Conservation (phyloP, 768 basidiomycete species). For the Lepiota subincarnata region DNA sequence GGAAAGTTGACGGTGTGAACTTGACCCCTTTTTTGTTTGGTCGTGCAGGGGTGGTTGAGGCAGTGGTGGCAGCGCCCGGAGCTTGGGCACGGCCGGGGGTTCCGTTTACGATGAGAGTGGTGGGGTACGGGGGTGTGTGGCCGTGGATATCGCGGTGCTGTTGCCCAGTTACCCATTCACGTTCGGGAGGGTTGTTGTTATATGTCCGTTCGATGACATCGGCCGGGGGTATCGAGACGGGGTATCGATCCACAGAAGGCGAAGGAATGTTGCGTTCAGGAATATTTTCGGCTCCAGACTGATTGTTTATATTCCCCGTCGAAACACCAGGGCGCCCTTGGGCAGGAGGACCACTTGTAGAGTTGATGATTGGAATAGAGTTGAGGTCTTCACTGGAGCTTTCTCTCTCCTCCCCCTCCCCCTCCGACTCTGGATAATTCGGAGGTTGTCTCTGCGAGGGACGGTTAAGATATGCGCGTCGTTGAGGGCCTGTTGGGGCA, state of each 20-base stretch:
- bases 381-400: not conserved
- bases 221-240: constrained; percentile 29
- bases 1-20: constrained; percentile 17
- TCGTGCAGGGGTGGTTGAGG: constrained; percentile 11
- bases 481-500: not conserved
- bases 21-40: constrained; percentile 17
- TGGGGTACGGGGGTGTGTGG: constrained; percentile 11
- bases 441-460: not conserved
- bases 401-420: not conserved
- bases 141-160: constrained; percentile 25
- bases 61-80: constrained; percentile 10
- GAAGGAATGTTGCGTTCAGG: constrained; percentile 14
- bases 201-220: constrained; percentile 23
- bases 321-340: constrained; percentile 1
- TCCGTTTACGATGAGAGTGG: constrained; percentile 4
- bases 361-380: constrained; percentile 9
- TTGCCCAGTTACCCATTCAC: constrained; percentile 36
- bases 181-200: constrained; percentile 17
- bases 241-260: constrained; percentile 25
- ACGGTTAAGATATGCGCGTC: not conserved
- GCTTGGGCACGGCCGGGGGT: not conserved
- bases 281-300: not conserved
- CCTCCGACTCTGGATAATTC: not conserved
- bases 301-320: not conserved
- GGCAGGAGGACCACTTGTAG: not conserved